phyloP scores from a whole-genome alignment of 257 asterid genomes.

The Ilex aquifolium region DNA sequence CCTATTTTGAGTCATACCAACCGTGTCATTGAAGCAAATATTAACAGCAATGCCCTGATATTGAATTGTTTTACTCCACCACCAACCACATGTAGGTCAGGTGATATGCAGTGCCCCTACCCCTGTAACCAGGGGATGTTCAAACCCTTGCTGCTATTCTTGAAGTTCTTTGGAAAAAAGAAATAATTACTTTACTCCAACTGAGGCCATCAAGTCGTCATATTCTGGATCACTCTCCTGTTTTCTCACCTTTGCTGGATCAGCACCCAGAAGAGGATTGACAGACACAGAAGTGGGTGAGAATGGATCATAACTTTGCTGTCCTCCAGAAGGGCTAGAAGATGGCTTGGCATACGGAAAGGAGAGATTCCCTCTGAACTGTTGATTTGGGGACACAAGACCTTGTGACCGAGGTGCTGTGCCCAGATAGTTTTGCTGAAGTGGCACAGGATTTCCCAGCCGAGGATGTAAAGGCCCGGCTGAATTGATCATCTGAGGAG shows the following conservation, averaged over 20 bases:
- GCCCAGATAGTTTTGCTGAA: constrained; percentile 44
- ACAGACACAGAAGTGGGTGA: constrained; percentile 50
- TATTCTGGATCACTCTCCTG: constrained; percentile 74
- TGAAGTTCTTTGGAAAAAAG: no score
- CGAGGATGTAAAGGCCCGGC: constrained; percentile 46
- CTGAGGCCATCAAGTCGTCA: constrained; percentile 81
- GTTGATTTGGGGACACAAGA: constrained; percentile 41
- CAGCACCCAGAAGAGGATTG: constrained; percentile 39
- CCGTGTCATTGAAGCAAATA: no score
- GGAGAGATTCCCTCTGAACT: constrained; percentile 26
- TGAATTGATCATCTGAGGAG: constrained; percentile 29
- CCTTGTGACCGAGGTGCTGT: constrained; percentile 33
- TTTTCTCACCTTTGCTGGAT: constrained; percentile 32
- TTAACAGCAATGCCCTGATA: no score
- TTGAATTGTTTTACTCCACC: no score
- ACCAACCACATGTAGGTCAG: no score
- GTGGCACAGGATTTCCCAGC: constrained; percentile 42
- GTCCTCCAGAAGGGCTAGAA: constrained; percentile 38
- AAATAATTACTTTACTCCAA: constrained; percentile 53
- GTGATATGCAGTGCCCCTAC: background rate
- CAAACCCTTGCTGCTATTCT: no score
- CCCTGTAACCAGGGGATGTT: background rate
- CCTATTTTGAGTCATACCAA: no score
- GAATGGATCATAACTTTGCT: constrained; percentile 78
- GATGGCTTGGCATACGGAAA: constrained; percentile 35